A percentile compares a stretch with the other conserved stretches of the same genome.
Evolutionary conservation across 305 asterid genomes (phyloP).

Genomic region (Solanum chacoense): DNA sequence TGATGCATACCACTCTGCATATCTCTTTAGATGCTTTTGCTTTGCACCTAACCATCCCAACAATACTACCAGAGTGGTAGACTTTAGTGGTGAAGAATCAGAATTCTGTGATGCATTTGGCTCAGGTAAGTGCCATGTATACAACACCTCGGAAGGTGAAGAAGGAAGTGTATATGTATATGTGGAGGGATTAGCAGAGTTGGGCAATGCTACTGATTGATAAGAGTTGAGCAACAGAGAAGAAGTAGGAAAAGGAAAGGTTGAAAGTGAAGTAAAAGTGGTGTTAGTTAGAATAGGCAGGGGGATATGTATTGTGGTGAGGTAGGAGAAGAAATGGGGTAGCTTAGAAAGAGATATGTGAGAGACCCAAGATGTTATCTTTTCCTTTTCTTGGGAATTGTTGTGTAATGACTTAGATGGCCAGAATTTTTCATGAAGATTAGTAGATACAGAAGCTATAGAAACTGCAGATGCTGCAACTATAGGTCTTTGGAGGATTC

Average conservation of each 20-base stretch:
- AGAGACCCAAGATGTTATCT: slow-evolving; percentile 55
- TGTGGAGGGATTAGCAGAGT: slow-evolving; percentile 43
- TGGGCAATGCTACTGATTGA: slow-evolving; percentile 46
- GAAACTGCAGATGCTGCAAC: slow-evolving; percentile 81
- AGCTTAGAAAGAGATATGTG: slow-evolving; percentile 50
- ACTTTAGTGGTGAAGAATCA: slow-evolving; percentile 39
- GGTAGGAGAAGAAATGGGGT: slow-evolving; percentile 36
- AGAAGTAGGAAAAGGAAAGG: slow-evolving; percentile 30
- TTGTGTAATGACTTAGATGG: slow-evolving; percentile 19
- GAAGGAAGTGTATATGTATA: slow-evolving; percentile 23
- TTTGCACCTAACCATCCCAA: slow-evolving; percentile 97
- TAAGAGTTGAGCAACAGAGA: slow-evolving; percentile 34
- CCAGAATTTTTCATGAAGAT: slow-evolving; percentile 48
- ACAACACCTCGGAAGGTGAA: slow-evolving; percentile 42
- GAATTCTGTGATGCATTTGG: slow-evolving; percentile 30
- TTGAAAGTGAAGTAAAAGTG: slow-evolving; percentile 9
- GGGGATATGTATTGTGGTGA: slow-evolving; percentile 34
- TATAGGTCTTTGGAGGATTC: slow-evolving; percentile 66
- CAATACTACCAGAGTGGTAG: slow-evolving; percentile 80
- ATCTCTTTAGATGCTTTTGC: slow-evolving; percentile 74
- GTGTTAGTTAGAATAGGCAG: slow-evolving; percentile 32
- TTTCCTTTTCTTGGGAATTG: slow-evolving; percentile 6
- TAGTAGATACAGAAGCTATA: slow-evolving; percentile 66
- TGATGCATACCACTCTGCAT: slow-evolving; percentile 84
- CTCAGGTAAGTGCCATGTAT: slow-evolving; percentile 86